Base-by-base conservation (phyloP, 2,329 filamentous ascomycete genomes). In the Whalleya microplaca region DNA sequence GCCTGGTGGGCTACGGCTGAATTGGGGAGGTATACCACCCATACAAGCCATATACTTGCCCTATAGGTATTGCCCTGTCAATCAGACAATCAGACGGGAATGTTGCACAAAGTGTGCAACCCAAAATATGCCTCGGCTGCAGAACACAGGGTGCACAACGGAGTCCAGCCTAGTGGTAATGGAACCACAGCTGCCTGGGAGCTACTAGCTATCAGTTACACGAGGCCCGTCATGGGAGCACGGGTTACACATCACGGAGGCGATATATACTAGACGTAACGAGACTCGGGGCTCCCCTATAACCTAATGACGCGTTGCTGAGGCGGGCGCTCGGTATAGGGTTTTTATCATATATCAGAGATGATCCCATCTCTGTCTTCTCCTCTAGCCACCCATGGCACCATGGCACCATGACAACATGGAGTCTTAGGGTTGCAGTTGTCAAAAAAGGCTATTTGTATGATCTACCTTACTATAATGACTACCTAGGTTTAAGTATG, bases 391-490 rank as follows among this genome's bases (percentile, higher is more conserved):
- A 12, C 32, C 32, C 14, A 12, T 37, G 14, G 32, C 54, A 54
- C 52, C 52, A 49, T 58, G 32, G 55, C 48, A 49, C 52, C 49
- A 56, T 52, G 50, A 53, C 57, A 50, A 51, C 51, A 55, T 52
- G 57, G 50, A 56, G 52, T 56, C 55, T 54, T 46, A 61, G 55
- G 55, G 60, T 63, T 63, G 55, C 60, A 63, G 45, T 56, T 57
- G 45, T 61, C 60, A 63, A 61, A 63, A 37, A 61, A 63, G 60
- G 57, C 60, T 63, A 63, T 63, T 63, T 52, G 58, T 55, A n/a
- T 53, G 47, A 21, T 63, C 58, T 55, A 53, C 50, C n/a, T n/a
- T n/a, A n/a, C n/a, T n/a, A n/a, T n/a, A n/a, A n/a, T n/a, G n/a
- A n/a, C n/a, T n/a, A n/a, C n/a, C n/a, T n/a, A n/a, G n/a, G n/a